phyloP scores from a whole-genome alignment of 202 grass and related monocot genomes.

The Digitaria exilis region DNA sequence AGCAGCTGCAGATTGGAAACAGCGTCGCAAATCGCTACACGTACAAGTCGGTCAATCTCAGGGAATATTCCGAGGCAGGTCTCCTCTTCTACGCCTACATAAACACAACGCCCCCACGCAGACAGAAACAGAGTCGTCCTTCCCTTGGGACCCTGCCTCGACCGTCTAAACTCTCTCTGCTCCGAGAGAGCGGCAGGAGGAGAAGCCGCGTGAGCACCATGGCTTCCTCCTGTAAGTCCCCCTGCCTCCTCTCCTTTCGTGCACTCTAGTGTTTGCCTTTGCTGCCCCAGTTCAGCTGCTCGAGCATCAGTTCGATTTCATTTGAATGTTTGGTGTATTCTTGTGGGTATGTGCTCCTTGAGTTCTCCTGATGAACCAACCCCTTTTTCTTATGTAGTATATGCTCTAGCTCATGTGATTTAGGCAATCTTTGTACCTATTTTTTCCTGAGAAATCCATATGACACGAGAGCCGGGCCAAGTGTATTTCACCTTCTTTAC shows the following conservation, averaged over 20 bases:
- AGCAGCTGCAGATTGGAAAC: not conserved
- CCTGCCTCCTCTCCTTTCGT: not conserved
- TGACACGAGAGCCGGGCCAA: not conserved
- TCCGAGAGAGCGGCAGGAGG: not conserved
- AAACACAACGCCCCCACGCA: not conserved
- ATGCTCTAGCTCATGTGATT: constrained; percentile 4
- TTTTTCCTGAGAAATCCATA: not conserved
- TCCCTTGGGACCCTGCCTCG: not conserved
- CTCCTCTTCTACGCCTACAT: not conserved
- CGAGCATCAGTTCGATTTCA: not conserved
- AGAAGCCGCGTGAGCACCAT: constrained; percentile 19
- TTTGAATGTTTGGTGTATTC: not conserved
- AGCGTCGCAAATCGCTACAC: not conserved
- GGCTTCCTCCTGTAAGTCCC: constrained; percentile 44
- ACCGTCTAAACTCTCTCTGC: not conserved
- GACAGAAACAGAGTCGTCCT: not conserved
- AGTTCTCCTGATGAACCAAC: not conserved
- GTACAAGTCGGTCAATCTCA: not conserved
- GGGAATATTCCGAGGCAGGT: constrained; percentile 36
- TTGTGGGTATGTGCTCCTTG: not conserved
- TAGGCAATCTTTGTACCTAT: not conserved
- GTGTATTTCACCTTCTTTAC: not conserved
- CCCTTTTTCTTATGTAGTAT: not conserved
- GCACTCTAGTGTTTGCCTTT: too few species aligned
- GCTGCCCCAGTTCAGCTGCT: not conserved